Percentiles rank a stretch among this genome's conserved stretches.
Conservation (phyloP, 2,329 filamentous ascomycete genomes). For the Colletotrichum nymphaeae region DNA sequence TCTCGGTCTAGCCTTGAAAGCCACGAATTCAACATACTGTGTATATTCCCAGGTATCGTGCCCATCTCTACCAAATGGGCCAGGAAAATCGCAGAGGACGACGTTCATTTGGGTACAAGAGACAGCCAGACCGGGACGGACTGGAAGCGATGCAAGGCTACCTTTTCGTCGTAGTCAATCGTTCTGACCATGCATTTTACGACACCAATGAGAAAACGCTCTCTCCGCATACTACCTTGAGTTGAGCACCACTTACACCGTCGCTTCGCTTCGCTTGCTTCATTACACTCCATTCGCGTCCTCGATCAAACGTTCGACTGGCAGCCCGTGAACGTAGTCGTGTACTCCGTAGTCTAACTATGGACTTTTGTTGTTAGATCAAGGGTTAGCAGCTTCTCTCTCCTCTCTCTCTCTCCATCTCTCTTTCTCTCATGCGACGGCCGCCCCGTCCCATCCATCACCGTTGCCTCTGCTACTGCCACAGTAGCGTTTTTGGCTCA, state of each 20-base stretch:
- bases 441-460: neutral
- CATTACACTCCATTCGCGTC: neutral
- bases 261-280: conserved; percentile 25
- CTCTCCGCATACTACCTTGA: neutral
- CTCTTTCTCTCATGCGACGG: neutral
- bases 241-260: conserved; percentile 18
- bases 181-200: neutral
- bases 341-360: neutral
- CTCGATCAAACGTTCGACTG: neutral
- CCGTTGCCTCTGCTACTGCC: conserved; percentile 9
- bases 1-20: neutral
- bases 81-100: neutral
- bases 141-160: conserved; percentile 10
- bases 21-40: neutral
- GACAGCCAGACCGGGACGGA: neutral
- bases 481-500: conserved; percentile 7
- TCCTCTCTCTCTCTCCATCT: neutral
- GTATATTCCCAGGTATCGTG: neutral
- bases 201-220: neutral
- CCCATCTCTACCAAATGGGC: neutral
- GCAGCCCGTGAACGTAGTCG: neutral
- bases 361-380: neutral
- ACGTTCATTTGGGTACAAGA: neutral
- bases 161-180: neutral
- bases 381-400: neutral